Evolutionary conservation across 495 filamentous ascomycete species (phyloP).

Genomic region (Penicillium taxi): DNA sequence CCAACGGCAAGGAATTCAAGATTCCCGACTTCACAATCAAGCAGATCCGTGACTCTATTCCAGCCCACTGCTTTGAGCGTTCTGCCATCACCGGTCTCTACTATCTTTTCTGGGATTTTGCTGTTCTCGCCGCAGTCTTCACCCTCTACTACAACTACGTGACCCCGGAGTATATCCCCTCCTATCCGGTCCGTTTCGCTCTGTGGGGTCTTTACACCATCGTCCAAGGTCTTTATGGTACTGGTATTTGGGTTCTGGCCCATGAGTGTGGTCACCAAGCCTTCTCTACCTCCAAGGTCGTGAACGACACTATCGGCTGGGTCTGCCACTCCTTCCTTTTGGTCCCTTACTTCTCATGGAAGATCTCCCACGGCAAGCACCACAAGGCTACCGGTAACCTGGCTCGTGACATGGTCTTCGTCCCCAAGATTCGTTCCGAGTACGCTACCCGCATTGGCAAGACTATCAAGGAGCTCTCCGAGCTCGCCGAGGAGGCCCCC

Average conservation of each 20-base stretch:
- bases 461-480: slow-evolving; percentile 67
- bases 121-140: slow-evolving; percentile 48
- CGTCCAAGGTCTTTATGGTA: slow-evolving; percentile 57
- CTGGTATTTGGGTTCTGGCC: slow-evolving; percentile 63
- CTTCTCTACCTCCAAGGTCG: slow-evolving; percentile 68
- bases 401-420: slow-evolving; percentile 95
- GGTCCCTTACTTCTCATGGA: slow-evolving; percentile 89
- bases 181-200: slow-evolving; percentile 34
- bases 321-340: slow-evolving; percentile 72
- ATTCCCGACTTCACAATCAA: slow-evolving; percentile 66
- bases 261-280: slow-evolving; percentile 72
- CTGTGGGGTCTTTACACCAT: slow-evolving; percentile 57
- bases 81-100: slow-evolving; percentile 50
- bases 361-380: slow-evolving; percentile 88
- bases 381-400: slow-evolving; percentile 95
- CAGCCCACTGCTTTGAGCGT: slow-evolving; percentile 58
- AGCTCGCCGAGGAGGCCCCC: slow-evolving; percentile 91
- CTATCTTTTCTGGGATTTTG: slow-evolving; percentile 57
- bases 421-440: slow-evolving; percentile 74
- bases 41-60: slow-evolving; percentile 56
- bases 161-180: slow-evolving; percentile 55
- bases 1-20: slow-evolving; percentile 62
- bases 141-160: slow-evolving; percentile 58
- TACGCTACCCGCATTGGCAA: slow-evolving; percentile 63
- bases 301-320: slow-evolving; percentile 86